These are phyloP conservation scores for Coprinellus micaceus DNA, from an alignment of 768 basidiomycete genomes.

Conservation along the genomic window DNA sequence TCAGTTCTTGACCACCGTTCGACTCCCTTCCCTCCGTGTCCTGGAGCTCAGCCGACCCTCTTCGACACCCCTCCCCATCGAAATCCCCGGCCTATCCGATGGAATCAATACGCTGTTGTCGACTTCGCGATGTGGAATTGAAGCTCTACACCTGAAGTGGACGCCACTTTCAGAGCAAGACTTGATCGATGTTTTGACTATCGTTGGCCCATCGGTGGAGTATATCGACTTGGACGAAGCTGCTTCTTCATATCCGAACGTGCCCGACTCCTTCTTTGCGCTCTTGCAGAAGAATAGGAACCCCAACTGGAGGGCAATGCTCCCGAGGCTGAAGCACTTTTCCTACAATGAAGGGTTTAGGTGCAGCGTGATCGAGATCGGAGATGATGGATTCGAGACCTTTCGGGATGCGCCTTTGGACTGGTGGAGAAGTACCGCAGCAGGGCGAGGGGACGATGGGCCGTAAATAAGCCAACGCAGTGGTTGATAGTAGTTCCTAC, in stretches of 20 bases:
- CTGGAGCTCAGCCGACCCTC: background rate
- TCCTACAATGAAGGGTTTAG: background rate
- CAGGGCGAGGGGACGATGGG: background rate
- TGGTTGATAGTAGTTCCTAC: too few relatives aligned
- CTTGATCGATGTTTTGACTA: background rate
- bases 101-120: background rate
- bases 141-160: background rate
- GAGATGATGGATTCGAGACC: background rate
- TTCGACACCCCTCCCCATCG: background rate
- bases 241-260: background rate
- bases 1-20: background rate
- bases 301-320: background rate
- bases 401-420: background rate
- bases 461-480: too few relatives aligned
- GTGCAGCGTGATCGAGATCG: background rate
- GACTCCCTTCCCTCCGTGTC: background rate
- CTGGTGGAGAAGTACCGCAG: background rate
- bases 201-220: background rate
- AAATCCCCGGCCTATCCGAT: background rate
- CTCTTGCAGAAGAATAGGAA: background rate
- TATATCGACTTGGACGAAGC: background rate
- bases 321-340: background rate
- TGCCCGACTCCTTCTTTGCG: background rate
- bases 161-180: background rate
- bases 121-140: background rate